These are phyloP conservation scores for Syncephalastrum monosporum DNA, from an alignment of 371 early-diverging fungal genomes.

Conservation along the genomic window DNA sequence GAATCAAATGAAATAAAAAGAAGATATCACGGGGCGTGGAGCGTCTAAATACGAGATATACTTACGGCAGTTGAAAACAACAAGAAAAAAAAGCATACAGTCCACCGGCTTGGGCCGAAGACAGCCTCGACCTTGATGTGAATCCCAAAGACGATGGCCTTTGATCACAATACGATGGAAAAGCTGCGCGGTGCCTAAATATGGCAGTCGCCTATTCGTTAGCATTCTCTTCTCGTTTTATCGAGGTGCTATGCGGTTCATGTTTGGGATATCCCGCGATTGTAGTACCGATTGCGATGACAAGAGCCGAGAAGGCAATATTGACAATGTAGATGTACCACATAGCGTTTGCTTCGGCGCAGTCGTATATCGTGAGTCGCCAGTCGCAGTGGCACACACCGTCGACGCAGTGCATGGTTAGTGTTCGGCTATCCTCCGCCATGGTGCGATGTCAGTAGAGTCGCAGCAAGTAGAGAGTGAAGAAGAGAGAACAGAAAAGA, in stretches of 20 bases:
- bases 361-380: conserved; percentile 25
- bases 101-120: conserved; percentile 29
- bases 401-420: conserved; percentile 21
- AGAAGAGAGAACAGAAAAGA: background rate
- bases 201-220: background rate
- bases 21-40: background rate
- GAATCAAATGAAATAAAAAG: background rate
- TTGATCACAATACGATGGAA: conserved; percentile 21
- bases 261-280: too few species aligned
- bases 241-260: too few species aligned
- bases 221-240: too few species aligned
- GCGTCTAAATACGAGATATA: background rate
- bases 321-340: conserved; percentile 26
- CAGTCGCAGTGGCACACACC: conserved; percentile 32
- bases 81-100: conserved; percentile 19
- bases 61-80: conserved; percentile 21
- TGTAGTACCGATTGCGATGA: conserved; percentile 22
- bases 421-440: conserved; percentile 11
- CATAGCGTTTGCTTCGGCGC: conserved; percentile 23
- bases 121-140: conserved; percentile 10
- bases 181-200: conserved; percentile 15
- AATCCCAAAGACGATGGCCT: conserved; percentile 19
- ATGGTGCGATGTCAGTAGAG: background rate
- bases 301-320: conserved; percentile 24
- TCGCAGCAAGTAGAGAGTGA: background rate